Base-by-base conservation (phyloP, 2,329 filamentous ascomycete genomes). In the Exutisphaerella laricina region DNA sequence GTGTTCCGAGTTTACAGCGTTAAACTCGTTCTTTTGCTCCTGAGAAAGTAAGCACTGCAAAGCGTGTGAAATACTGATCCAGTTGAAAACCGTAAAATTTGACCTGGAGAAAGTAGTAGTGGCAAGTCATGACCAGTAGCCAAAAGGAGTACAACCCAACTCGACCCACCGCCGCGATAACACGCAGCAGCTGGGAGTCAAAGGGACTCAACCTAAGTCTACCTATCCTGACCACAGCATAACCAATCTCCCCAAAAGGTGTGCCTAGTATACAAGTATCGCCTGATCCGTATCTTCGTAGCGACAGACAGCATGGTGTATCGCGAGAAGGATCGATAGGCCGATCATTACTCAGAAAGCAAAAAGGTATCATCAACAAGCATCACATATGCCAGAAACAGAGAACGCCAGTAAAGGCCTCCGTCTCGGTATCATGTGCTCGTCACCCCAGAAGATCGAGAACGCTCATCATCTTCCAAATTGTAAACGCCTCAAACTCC, bases 151-250 rank as follows among this genome's bases (percentile, higher is more conserved):
- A 48, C 43, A 38, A 49, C 46, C 39, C 46, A 30, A 43, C 43
- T 48, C 45, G 23, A 42, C 38, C 41, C 41, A 35, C 33, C 13
- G 20, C 33, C 29, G 29, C 32, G 35, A 23, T 23, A 25, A 26
- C 18, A 43, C 33, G 39, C 16, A 21, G 31, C 33, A 40, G 39
- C 43, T 28, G 43, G 39, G 44, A 47, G 44, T 47, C 44, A 37
- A 47, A 47, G 44, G 49, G 49, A 51, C 49, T 51, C 49, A 41
- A 51, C 49, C 46, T 46, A 49, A 43, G 46, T 47, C 43, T 49
- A 46, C 35, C 34, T 40, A 44, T 41, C 30, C 41, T 43, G 43
- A 17, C 16, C 18, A 23, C 30, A 39, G 23, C 13, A 5, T 20
- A 31, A 23, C 28, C 21, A 16, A 12, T 16, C 31, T n/a, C n/a